A percentile compares a stretch with the other conserved stretches of the same genome.
These are phyloP conservation scores for Phialocephala sp. DNA, from an alignment of 2,329 filamentous ascomycete species.

Conservation along the genomic window DNA sequence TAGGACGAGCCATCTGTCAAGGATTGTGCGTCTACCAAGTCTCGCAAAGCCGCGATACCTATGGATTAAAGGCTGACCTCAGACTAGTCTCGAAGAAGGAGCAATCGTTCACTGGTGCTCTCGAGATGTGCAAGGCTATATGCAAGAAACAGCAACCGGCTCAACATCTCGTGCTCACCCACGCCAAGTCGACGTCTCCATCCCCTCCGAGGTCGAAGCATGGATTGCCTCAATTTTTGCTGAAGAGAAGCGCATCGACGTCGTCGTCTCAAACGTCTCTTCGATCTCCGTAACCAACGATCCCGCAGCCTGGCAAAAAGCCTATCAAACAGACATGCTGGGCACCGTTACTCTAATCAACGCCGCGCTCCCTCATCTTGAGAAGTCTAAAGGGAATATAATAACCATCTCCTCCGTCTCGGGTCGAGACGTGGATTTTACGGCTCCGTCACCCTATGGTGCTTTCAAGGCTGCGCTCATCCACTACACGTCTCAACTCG, in stretches of 20 bases:
- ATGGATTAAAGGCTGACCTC: not conserved
- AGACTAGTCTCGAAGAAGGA: conserved; percentile 30
- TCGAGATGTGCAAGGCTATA: conserved; percentile 31
- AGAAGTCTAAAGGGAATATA: conserved; percentile 44
- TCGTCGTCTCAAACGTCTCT: conserved; percentile 38
- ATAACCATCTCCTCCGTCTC: conserved; percentile 45
- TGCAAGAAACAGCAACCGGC: conserved; percentile 12
- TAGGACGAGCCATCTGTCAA: conserved; percentile 35
- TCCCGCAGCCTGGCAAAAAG: conserved; percentile 35
- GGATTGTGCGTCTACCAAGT: conserved; percentile 25
- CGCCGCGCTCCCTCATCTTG: conserved; percentile 43
- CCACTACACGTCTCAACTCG: conserved; percentile 46
- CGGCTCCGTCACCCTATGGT: conserved; percentile 45
- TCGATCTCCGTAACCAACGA: conserved; percentile 41
- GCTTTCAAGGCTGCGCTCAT: conserved; percentile 46
- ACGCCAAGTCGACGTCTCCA: conserved; percentile 30
- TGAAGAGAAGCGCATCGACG: conserved; percentile 30
- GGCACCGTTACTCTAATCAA: conserved; percentile 43
- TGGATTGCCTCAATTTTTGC: conserved; percentile 30
- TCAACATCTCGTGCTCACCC: conserved; percentile 25
- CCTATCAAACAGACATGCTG: conserved; percentile 45
- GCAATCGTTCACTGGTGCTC: conserved; percentile 37
- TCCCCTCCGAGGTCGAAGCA: conserved; percentile 21
- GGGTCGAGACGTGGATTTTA: conserved; percentile 46
- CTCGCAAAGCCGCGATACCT: not conserved